These are phyloP conservation scores for Elsinoe ampelina DNA, from an alignment of 2,329 filamentous ascomycete genomes.

Conservation along the genomic window DNA sequence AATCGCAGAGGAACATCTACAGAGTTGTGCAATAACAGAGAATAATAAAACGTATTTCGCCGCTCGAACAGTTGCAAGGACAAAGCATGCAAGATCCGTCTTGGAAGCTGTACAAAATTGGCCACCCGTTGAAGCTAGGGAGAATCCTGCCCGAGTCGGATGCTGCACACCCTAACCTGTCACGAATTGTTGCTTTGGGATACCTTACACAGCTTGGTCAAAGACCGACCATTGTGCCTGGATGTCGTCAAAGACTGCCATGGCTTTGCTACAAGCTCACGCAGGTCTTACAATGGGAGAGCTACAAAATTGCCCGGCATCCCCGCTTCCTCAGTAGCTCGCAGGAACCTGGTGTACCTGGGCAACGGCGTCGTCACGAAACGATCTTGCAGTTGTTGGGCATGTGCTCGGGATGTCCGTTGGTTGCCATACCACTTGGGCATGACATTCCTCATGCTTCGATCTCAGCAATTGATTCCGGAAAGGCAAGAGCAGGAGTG, in stretches of 20 bases:
- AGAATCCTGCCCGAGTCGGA: not conserved
- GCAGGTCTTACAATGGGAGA: not conserved
- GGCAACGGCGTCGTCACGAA: not conserved
- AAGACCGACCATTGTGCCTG: too few relatives aligned
- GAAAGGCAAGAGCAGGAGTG: not conserved
- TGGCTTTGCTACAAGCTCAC: not conserved
- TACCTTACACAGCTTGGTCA: too few relatives aligned
- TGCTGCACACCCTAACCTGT: not conserved
- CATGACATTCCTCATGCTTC: not conserved
- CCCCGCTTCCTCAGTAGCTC: not conserved
- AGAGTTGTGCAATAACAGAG: not conserved
- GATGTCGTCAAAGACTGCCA: too few relatives aligned
- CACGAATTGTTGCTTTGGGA: too few relatives aligned
- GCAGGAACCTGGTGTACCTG: not conserved
- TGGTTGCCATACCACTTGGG: not conserved
- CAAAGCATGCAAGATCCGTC: not conserved
- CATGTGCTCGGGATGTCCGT: not conserved
- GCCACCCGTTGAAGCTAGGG: constrained; percentile 3
- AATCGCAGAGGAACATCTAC: not conserved
- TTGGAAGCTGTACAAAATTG: not conserved
- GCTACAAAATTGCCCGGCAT: not conserved
- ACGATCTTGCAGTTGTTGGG: constrained; percentile 2
- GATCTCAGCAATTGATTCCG: not conserved
- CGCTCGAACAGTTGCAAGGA: not conserved
- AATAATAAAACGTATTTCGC: not conserved